Conservation (phyloP, 306 rosid species). For the Dryas drummondii region DNA sequence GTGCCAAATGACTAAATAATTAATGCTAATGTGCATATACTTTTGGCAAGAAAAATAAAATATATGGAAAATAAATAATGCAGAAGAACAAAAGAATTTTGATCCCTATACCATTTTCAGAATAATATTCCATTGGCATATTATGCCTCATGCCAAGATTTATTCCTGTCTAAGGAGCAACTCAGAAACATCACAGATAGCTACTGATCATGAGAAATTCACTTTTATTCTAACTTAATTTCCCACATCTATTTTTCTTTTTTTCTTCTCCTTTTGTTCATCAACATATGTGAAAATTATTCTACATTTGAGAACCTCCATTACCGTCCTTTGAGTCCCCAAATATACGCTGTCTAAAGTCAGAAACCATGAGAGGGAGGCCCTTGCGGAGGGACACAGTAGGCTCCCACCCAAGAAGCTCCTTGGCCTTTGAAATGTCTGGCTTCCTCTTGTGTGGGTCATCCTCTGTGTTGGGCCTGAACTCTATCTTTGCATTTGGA, state of each 20-base stretch:
- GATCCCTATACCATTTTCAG: conserved; percentile 7
- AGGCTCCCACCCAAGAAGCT: conserved; percentile 91
- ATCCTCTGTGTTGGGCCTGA: conserved; percentile 89
- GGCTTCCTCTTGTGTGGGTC: conserved; percentile 98
- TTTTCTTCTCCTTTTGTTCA: conserved; percentile 11
- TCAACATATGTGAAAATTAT: background rate
- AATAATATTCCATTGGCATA: conserved; percentile 25
- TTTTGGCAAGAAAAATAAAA: background rate
- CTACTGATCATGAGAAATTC: background rate
- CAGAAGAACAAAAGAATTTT: conserved; percentile 2
- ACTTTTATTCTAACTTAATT: conserved; percentile 19
- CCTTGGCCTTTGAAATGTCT: conserved; percentile 85
- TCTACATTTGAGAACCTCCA: conserved; percentile 20
- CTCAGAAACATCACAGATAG: conserved; percentile 9
- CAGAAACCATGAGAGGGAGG: conserved; percentile 83
- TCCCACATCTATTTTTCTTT: conserved; percentile 11
- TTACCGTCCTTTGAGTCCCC: conserved; percentile 42
- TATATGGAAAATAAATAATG: background rate
- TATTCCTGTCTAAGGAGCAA: conserved; percentile 27
- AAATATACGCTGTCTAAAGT: conserved; percentile 75
- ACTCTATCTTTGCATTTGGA: conserved; percentile 83
- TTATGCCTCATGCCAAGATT: conserved; percentile 14
- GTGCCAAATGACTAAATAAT: too few relatives aligned
- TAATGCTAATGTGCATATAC: too few relatives aligned
- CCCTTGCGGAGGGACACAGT: conserved; percentile 80